phyloP scores from a whole-genome alignment of 1,139 yeast species.

The Sugiyamaella xylanicola region DNA sequence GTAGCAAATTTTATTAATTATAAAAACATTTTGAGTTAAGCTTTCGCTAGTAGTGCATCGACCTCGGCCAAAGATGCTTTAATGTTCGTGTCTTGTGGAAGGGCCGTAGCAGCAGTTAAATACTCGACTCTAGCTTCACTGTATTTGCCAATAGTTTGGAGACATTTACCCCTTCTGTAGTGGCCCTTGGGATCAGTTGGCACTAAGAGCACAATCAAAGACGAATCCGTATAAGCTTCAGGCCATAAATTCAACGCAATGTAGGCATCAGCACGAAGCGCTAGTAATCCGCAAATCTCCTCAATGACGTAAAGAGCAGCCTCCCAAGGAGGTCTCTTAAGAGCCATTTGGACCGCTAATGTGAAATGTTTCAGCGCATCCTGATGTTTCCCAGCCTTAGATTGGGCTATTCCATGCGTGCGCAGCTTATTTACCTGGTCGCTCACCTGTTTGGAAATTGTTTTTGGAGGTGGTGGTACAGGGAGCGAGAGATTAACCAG shows the following conservation, averaged over 20 bases:
- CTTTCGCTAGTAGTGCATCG: constrained; percentile 24
- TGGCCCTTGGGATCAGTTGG: constrained; percentile 72
- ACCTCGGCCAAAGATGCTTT: constrained; percentile 39
- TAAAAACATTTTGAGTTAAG: constrained; percentile 3
- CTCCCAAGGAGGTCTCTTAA: constrained; percentile 84
- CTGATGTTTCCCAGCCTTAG: constrained; percentile 60
- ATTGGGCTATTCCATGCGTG: constrained; percentile 67
- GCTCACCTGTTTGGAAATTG: constrained; percentile 48
- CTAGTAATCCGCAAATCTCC: constrained; percentile 70
- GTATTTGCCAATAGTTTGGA: constrained; percentile 66
- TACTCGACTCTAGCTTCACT: constrained; percentile 74
- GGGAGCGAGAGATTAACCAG: constrained; percentile 62
- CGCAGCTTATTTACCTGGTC: constrained; percentile 72
- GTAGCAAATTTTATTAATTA: neutral
- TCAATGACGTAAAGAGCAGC: constrained; percentile 76
- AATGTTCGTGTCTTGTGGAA: constrained; percentile 54
- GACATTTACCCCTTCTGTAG: constrained; percentile 77
- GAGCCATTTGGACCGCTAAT: constrained; percentile 79
- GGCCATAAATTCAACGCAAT: constrained; percentile 64
- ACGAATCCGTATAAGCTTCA: constrained; percentile 81
- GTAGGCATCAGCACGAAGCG: constrained; percentile 82
- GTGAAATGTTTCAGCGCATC: constrained; percentile 77
- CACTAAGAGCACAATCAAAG: constrained; percentile 68
- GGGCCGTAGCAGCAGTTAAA: constrained; percentile 66
- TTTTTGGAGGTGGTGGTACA: constrained; percentile 65